Conservation (phyloP, 768 basidiomycete species). For the Leccinum variicolor region DNA sequence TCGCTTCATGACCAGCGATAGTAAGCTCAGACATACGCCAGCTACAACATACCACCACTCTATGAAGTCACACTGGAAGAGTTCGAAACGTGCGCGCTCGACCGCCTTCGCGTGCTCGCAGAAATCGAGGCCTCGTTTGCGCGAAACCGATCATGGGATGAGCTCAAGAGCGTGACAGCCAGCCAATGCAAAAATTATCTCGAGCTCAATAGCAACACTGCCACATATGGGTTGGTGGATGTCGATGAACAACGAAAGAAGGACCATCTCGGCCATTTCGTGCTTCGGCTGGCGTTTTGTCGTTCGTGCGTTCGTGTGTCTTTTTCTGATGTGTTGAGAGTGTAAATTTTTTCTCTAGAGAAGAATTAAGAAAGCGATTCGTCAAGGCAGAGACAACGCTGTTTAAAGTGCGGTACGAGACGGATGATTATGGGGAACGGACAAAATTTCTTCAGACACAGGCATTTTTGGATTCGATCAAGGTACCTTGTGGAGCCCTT, state of each 20-base stretch:
- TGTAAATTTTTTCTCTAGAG: slow-evolving; percentile 43
- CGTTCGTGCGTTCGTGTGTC: slow-evolving; percentile 67
- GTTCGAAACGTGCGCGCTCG: slow-evolving; percentile 88
- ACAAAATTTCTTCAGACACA: slow-evolving; percentile 61
- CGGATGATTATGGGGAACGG: slow-evolving; percentile 54
- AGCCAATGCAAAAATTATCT: slow-evolving; percentile 73
- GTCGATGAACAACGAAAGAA: slow-evolving; percentile 66
- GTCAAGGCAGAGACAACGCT: slow-evolving; percentile 84
- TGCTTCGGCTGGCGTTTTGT: slow-evolving; percentile 92
- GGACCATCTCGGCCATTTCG: slow-evolving; percentile 92
- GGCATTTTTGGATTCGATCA: slow-evolving; percentile 58
- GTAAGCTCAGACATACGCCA: slow-evolving; percentile 30
- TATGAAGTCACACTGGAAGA: slow-evolving; percentile 93
- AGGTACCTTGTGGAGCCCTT: slow-evolving; percentile 38
- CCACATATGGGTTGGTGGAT: too few relatives aligned
- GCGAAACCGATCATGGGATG: slow-evolving; percentile 79
- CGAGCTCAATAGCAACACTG: slow-evolving; percentile 59
- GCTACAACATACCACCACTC: slow-evolving; percentile 83
- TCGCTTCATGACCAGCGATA: neutral
- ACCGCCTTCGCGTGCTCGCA: slow-evolving; percentile 81
- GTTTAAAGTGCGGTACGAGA: slow-evolving; percentile 80
- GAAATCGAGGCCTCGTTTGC: slow-evolving; percentile 90
- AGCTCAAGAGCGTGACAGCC: slow-evolving; percentile 61
- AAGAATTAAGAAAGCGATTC: slow-evolving; percentile 86
- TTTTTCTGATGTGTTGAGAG: neutral